These are phyloP conservation scores for Neofusicoccum cordaticola DNA, from an alignment of 2,329 filamentous ascomycete genomes.

Conservation along the genomic window DNA sequence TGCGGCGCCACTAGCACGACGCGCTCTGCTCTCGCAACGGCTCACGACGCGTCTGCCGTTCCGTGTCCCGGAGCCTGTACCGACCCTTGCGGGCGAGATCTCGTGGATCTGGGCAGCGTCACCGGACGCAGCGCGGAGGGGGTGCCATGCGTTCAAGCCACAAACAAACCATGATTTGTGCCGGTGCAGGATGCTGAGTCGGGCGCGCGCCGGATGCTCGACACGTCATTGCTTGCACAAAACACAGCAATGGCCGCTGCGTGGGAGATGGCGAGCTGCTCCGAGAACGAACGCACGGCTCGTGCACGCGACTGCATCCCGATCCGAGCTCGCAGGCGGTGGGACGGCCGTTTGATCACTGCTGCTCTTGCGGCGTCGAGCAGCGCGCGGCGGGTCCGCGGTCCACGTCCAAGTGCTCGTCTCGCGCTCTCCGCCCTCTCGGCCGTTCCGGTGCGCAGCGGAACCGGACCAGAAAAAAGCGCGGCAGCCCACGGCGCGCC, in stretches of 20 bases:
- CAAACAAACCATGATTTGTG: not conserved
- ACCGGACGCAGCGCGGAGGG: not conserved
- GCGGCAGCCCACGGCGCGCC: not conserved
- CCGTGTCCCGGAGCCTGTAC: not conserved
- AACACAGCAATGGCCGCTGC: not conserved
- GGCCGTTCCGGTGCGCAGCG: not conserved
- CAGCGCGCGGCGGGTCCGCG: no score
- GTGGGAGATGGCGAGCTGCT: constrained; percentile 4
- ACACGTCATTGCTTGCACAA: constrained; percentile 1
- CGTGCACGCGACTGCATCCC: constrained; percentile 3
- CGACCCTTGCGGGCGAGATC: not conserved
- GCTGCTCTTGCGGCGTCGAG: not conserved
- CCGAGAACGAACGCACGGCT: constrained; percentile 9
- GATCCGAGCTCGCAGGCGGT: not conserved
- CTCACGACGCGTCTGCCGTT: not conserved
- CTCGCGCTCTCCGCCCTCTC: not conserved
- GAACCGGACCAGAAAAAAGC: not conserved
- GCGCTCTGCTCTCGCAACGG: not conserved
- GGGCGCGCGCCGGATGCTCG: not conserved
- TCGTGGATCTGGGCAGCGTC: not conserved
- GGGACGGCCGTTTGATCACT: not conserved
- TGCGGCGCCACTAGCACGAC: not conserved
- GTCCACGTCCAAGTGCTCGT: no score
- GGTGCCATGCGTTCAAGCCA: not conserved
- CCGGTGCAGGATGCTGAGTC: not conserved